These are phyloP conservation scores for Cladophialophora chaetospira DNA, from an alignment of 2,329 filamentous ascomycete genomes.

Conservation along the genomic window DNA sequence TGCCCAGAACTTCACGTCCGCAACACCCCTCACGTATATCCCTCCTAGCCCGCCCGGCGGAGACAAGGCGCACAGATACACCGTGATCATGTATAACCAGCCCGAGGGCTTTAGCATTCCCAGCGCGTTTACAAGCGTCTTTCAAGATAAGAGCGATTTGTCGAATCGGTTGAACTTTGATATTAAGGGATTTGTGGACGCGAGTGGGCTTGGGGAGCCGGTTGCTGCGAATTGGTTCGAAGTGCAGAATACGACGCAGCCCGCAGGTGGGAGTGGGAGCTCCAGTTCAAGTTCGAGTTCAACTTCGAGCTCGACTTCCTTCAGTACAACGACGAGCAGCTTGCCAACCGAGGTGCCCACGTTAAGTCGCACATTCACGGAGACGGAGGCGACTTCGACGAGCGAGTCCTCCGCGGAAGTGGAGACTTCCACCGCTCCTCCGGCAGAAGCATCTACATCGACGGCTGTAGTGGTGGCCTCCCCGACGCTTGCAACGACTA, in stretches of 20 bases:
- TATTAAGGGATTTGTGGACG: conserved; percentile 38
- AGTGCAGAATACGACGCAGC: conserved; percentile 26
- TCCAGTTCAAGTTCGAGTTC: conserved; percentile 5
- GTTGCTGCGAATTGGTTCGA: conserved; percentile 46
- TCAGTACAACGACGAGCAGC: not conserved
- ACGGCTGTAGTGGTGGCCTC: conserved; percentile 2
- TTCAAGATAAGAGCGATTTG: conserved; percentile 24
- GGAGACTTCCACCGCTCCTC: not conserved
- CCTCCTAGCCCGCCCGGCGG: conserved; percentile 36
- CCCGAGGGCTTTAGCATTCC: conserved; percentile 36
- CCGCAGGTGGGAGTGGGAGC: too few species aligned
- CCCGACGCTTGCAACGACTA: not conserved
- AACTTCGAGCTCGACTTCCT: not conserved
- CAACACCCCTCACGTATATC: conserved; percentile 33
- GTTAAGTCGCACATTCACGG: not conserved
- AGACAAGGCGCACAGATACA: conserved; percentile 37
- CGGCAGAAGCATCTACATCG: not conserved
- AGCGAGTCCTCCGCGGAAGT: not conserved
- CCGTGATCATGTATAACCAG: conserved; percentile 38
- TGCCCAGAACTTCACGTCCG: conserved; percentile 17
- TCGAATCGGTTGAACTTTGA: conserved; percentile 39
- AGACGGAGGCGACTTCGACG: not conserved
- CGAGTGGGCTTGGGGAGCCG: conserved; percentile 36
- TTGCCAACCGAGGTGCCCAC: too few species aligned
- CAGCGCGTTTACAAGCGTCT: conserved; percentile 37